Percentiles rank a stretch among this genome's conserved stretches.
phyloP scores from a whole-genome alignment of 2,329 filamentous ascomycete species.

The Claviceps purpurea region DNA sequence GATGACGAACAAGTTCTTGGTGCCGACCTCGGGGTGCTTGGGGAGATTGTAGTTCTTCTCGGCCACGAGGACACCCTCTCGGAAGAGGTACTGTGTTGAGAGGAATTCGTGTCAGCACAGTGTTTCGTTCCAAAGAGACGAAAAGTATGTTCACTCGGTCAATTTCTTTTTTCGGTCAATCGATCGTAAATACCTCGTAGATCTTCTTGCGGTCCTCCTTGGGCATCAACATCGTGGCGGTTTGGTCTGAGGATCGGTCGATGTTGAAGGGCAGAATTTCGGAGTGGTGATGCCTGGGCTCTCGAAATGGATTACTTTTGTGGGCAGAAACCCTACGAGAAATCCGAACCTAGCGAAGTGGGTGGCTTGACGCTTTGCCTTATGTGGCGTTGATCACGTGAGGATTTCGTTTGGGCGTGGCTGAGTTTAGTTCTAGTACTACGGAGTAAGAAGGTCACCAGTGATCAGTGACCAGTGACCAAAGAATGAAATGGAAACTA shows the following conservation, averaged over 20 bases:
- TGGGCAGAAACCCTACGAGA: conserved; percentile 30
- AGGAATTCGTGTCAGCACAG: conserved; percentile 11
- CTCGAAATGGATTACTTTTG: conserved; percentile 33
- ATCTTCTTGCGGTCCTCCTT: conserved; percentile 99
- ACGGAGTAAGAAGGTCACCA: neutral
- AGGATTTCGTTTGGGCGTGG: neutral
- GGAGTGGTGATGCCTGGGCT: conserved; percentile 22
- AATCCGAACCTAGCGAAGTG: conserved; percentile 22
- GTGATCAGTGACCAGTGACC: too few relatives aligned
- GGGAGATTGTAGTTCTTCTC: conserved; percentile 99
- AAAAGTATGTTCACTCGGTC: neutral
- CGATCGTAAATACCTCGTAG: conserved; percentile 51
- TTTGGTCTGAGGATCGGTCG: conserved; percentile 33
- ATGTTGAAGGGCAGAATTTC: conserved; percentile 35
- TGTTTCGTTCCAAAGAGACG: neutral
- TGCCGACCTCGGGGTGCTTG: conserved; percentile 97
- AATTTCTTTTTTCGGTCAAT: neutral
- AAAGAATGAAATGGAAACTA: neutral
- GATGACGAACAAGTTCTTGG: conserved; percentile 99
- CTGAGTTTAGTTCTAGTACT: neutral
- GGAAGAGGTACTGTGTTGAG: conserved; percentile 73
- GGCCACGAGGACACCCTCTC: conserved; percentile 83
- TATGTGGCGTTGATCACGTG: conserved; percentile 21
- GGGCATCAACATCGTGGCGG: conserved; percentile 85
- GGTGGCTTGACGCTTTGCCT: conserved; percentile 14